These are phyloP conservation scores for Penicillium sp. DNA, from an alignment of 2,329 filamentous ascomycete genomes.

Conservation along the genomic window DNA sequence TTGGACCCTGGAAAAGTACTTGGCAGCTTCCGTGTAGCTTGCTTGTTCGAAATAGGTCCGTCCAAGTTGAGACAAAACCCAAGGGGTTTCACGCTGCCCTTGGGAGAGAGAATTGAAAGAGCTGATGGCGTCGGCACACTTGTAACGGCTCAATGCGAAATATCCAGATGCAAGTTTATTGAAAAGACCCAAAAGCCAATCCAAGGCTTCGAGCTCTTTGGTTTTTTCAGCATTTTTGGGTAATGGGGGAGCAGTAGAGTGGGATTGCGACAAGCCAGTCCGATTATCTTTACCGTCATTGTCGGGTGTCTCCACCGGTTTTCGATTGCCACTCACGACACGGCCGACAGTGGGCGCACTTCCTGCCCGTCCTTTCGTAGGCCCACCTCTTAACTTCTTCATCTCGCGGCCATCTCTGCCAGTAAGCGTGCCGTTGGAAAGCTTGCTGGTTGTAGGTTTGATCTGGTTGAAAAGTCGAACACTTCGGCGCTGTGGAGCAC, in stretches of 20 bases:
- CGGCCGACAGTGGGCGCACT: constrained; percentile 72
- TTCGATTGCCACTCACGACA: constrained; percentile 87
- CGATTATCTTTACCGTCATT: constrained; percentile 63
- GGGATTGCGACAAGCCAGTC: constrained; percentile 33
- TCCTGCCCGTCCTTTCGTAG: constrained; percentile 62
- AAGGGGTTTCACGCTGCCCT: constrained; percentile 82
- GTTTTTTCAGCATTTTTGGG: constrained; percentile 50
- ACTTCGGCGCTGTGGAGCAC: constrained; percentile 65
- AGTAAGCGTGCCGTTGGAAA: constrained; percentile 59
- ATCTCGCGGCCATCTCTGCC: constrained; percentile 67
- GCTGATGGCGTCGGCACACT: constrained; percentile 72
- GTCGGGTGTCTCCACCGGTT: constrained; percentile 62
- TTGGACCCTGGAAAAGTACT: constrained; percentile 76
- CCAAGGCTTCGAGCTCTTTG: constrained; percentile 72
- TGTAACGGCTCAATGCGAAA: constrained; percentile 73
- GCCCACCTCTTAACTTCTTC: constrained; percentile 78
- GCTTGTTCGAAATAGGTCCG: constrained; percentile 89
- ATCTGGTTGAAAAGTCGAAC: constrained; percentile 70
- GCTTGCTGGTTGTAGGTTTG: constrained; percentile 62
- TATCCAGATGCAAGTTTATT: constrained; percentile 79
- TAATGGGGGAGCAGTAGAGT: constrained; percentile 21
- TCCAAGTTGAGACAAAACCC: constrained; percentile 87
- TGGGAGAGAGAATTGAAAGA: constrained; percentile 68
- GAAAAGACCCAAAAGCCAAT: constrained; percentile 74
- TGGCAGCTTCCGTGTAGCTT: constrained; percentile 80